These are phyloP conservation scores for Jaenimonas drosophilae DNA, from an alignment of 208 protist genomes.

Conservation along the genomic window DNA sequence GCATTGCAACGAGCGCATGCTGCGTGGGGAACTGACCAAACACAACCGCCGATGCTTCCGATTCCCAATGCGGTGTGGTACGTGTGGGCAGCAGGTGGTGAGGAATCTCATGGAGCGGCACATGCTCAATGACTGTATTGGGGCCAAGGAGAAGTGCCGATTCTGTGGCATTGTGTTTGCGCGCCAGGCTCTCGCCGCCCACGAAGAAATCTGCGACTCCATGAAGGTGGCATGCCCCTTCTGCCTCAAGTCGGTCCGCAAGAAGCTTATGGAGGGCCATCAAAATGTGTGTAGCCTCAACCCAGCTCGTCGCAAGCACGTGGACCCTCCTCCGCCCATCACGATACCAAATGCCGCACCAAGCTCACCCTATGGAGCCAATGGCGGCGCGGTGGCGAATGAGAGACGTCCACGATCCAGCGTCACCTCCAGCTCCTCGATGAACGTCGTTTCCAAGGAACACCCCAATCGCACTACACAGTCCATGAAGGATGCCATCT, in stretches of 20 bases:
- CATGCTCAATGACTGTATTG: slow-evolving; percentile 36
- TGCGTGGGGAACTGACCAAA: slow-evolving; percentile 29
- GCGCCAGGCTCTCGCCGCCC: slow-evolving; percentile 26
- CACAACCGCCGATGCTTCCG: slow-evolving; percentile 50
- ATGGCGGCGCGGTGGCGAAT: not conserved
- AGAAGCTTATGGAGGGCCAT: slow-evolving; percentile 29
- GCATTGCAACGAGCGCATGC: slow-evolving; percentile 63
- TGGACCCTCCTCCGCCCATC: not conserved
- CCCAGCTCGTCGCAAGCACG: slow-evolving; percentile 13
- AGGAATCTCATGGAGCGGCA: slow-evolving; percentile 47
- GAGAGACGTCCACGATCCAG: not conserved
- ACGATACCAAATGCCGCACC: too few relatives aligned
- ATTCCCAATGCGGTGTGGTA: slow-evolving; percentile 41
- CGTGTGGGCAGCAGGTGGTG: slow-evolving; percentile 38
- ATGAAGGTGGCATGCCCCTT: slow-evolving; percentile 47
- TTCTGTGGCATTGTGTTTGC: slow-evolving; percentile 42
- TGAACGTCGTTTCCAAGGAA: not conserved
- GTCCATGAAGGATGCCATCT: not conserved
- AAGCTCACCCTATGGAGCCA: not conserved
- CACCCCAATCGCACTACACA: too few relatives aligned
- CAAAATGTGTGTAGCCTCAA: slow-evolving; percentile 32
- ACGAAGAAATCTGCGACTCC: slow-evolving; percentile 52
- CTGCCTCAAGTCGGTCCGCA: slow-evolving; percentile 51
- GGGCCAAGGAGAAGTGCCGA: slow-evolving; percentile 51
- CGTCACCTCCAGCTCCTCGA: not conserved